Percentiles rank a stretch among this genome's conserved stretches.
Evolutionary conservation across 495 filamentous ascomycete species (phyloP).

Genomic region (Aspergillus ostianus): DNA sequence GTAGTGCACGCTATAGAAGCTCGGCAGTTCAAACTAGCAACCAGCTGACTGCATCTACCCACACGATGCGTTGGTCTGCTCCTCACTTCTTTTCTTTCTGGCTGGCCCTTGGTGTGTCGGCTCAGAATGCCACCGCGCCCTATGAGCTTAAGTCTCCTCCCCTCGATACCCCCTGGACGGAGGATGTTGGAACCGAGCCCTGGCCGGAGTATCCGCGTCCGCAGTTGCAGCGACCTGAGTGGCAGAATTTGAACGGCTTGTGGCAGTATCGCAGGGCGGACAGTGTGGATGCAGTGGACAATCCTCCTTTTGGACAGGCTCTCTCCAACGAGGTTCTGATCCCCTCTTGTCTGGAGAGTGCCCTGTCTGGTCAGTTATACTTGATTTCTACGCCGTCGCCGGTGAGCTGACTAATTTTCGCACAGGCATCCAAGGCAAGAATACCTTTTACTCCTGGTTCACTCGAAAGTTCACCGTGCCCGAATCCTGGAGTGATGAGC

Average conservation of each 20-base stretch:
- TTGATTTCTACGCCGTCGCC: neutral
- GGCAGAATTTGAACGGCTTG: conserved; percentile 64
- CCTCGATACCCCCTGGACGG: conserved; percentile 62
- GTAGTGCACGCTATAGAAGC: neutral
- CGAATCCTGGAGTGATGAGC: conserved; percentile 39
- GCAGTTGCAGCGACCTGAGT: conserved; percentile 53
- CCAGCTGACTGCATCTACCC: too few species aligned
- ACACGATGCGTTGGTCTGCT: neutral
- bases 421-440: conserved; percentile 50
- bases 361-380: conserved; percentile 40
- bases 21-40: neutral
- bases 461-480: conserved; percentile 56
- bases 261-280: conserved; percentile 59
- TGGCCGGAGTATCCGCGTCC: conserved; percentile 70
- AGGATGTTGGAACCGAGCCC: conserved; percentile 57
- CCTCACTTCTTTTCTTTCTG: neutral
- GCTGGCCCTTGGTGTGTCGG: neutral
- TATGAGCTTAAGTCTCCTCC: conserved; percentile 40
- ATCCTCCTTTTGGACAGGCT: conserved; percentile 39
- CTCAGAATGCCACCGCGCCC: neutral
- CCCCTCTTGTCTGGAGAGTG: conserved; percentile 64
- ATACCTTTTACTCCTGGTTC: conserved; percentile 58
- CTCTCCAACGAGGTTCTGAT: conserved; percentile 54
- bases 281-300: conserved; percentile 35
- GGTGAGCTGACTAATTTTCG: neutral